Evolutionary conservation across 2,329 filamentous ascomycete species (phyloP).

Genomic region (Phyllosticta citriasiana): DNA sequence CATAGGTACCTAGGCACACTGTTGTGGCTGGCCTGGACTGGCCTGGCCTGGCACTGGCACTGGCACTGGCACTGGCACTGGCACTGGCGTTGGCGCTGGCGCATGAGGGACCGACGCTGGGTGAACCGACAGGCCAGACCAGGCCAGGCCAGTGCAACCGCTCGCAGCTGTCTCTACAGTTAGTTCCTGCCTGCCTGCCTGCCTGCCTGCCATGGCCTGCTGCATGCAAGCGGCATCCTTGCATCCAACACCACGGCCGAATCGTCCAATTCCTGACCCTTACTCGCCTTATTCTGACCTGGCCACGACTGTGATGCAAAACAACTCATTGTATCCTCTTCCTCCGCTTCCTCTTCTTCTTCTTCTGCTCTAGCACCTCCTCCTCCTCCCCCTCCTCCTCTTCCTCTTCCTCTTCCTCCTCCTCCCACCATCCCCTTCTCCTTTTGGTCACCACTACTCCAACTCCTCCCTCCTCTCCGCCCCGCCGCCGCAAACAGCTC

Average conservation of each 20-base stretch:
- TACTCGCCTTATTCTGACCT: background rate
- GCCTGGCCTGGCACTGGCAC: background rate
- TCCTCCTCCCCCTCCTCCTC: background rate
- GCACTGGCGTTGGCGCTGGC: background rate
- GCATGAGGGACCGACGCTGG: background rate
- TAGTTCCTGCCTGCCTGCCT: no score
- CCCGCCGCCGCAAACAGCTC: constrained; percentile 6
- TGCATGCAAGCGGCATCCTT: background rate
- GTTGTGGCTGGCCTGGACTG: no score
- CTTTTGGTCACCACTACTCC: background rate
- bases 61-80: background rate
- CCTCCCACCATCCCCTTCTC: background rate
- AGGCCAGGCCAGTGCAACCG: background rate
- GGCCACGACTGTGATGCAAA: background rate
- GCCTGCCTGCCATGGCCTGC: background rate
- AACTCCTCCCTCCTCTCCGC: background rate
- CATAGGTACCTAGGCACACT: no score
- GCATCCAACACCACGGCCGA: background rate
- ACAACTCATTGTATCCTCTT: background rate
- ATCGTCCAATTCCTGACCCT: background rate
- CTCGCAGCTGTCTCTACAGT: background rate
- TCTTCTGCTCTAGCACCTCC: background rate
- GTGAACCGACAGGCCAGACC: no score
- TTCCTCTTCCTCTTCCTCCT: background rate
- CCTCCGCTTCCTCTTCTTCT: background rate